phyloP scores from a whole-genome alignment of 305 asterid genomes.

The Ilex paraguariensis region DNA sequence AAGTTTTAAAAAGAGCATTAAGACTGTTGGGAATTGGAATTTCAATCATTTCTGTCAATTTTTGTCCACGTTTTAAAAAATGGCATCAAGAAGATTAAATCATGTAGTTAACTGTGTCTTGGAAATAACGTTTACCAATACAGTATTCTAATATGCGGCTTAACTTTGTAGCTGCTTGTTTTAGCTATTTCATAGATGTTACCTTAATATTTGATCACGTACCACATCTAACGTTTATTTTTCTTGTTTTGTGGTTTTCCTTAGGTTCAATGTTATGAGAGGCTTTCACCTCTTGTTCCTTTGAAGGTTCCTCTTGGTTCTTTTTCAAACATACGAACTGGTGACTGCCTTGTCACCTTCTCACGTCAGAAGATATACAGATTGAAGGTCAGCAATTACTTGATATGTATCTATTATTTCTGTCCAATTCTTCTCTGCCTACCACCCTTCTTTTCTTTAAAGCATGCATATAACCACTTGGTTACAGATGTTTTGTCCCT shows the following conservation, averaged over 20 bases:
- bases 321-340: conserved; percentile 58
- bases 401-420: neutral
- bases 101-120: too few species aligned
- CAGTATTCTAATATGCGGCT: too few species aligned
- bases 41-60: neutral
- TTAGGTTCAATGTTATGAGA: conserved; percentile 80
- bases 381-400: conserved; percentile 51
- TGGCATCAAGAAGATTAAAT: neutral
- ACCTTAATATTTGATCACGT: neutral
- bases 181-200: neutral
- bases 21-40: neutral
- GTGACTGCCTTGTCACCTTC: conserved; percentile 93
- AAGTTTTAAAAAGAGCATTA: neutral
- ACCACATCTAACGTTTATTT: neutral
- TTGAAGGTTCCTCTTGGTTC: conserved; percentile 66
- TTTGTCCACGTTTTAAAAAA: too few species aligned
- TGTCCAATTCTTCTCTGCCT: too few species aligned
- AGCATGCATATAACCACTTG: too few species aligned
- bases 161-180: too few species aligned
- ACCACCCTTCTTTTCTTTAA: too few species aligned
- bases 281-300: conserved; percentile 96
- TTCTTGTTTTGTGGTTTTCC: conserved; percentile 16
- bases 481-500: too few species aligned
- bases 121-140: too few species aligned
- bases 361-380: conserved; percentile 71